phyloP scores from a whole-genome alignment of 139 green algal genomes.

The Closterium sp. region DNA sequence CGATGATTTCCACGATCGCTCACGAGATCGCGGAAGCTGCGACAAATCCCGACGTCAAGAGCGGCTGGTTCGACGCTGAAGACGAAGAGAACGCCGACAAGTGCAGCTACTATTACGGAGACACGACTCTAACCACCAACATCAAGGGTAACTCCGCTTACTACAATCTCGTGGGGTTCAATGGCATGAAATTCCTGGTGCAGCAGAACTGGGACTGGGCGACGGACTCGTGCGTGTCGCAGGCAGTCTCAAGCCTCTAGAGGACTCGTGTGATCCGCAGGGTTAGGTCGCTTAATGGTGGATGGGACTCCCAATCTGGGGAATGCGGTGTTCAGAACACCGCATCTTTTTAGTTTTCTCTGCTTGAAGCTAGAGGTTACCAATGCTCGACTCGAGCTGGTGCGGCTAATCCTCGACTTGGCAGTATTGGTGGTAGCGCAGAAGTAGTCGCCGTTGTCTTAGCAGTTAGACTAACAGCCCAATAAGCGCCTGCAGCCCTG shows the following conservation, averaged over 20 bases:
- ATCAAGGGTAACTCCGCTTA: neutral
- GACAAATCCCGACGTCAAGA: neutral
- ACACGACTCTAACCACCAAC: neutral
- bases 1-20: neutral
- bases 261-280: no score
- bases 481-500: neutral
- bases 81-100: neutral
- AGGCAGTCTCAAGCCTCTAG: no score
- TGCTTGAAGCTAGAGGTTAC: no score
- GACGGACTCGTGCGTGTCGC: neutral
- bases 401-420: no score
- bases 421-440: no score
- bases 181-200: neutral
- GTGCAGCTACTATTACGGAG: neutral
- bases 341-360: neutral
- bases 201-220: neutral
- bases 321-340: neutral
- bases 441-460: neutral
- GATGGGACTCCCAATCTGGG: neutral
- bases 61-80: neutral
- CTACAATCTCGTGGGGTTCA: neutral
- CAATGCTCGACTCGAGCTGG: no score
- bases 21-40: conserved; percentile 2
- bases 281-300: neutral
- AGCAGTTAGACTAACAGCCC: neutral